These are phyloP conservation scores for Linnemannia schmuckeri DNA, from an alignment of 192 early-diverging fungal genomes.

Conservation along the genomic window DNA sequence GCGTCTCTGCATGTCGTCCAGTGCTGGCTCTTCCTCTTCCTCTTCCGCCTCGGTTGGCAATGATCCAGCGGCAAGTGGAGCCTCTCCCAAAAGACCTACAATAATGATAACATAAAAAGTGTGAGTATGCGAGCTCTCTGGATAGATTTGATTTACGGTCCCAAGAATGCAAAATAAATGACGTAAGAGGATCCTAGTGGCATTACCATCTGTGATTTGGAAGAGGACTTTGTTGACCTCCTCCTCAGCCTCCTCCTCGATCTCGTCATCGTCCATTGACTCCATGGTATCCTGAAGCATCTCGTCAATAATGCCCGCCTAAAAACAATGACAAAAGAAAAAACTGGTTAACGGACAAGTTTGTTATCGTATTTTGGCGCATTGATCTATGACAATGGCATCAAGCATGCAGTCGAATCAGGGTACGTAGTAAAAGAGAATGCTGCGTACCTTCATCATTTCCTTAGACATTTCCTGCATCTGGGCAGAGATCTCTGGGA, in stretches of 20 bases:
- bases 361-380: neutral
- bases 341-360: neutral
- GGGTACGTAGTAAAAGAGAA: neutral
- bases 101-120: slow-evolving; percentile 5
- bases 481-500: slow-evolving; percentile 85
- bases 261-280: slow-evolving; percentile 85
- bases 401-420: too few relatives aligned
- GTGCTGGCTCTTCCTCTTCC: slow-evolving; percentile 78
- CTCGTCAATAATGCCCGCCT: slow-evolving; percentile 97
- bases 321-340: neutral
- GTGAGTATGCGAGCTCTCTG: neutral
- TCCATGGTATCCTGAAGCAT: slow-evolving; percentile 95
- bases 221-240: slow-evolving; percentile 94
- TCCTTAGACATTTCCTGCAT: slow-evolving; percentile 93
- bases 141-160: neutral
- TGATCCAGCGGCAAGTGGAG: slow-evolving; percentile 31
- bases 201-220: slow-evolving; percentile 87
- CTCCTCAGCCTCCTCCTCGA: slow-evolving; percentile 94
- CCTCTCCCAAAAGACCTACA: slow-evolving; percentile 32
- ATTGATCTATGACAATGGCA: neutral
- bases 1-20: slow-evolving; percentile 90
- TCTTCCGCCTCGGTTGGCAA: slow-evolving; percentile 64
- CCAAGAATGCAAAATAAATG: neutral
- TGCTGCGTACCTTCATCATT: slow-evolving; percentile 88
- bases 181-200: slow-evolving; percentile 4